These are phyloP conservation scores for Neurospora sp. DNA, from an alignment of 2,329 filamentous ascomycete species.

Conservation along the genomic window DNA sequence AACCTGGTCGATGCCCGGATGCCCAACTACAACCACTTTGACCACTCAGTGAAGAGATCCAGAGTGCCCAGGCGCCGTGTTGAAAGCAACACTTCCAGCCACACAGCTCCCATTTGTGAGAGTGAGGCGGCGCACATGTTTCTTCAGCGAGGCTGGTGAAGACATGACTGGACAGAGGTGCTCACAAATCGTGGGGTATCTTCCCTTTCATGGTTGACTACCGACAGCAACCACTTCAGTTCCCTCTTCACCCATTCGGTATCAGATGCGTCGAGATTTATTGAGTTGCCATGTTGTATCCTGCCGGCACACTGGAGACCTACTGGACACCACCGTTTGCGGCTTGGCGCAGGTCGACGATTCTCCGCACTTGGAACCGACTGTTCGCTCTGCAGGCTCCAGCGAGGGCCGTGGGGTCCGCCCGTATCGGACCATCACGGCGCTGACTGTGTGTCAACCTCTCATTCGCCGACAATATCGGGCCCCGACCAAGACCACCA, in stretches of 20 bases:
- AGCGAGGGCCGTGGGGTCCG: not conserved
- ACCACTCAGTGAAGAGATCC: not conserved
- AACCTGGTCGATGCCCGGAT: not conserved
- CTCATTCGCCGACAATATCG: not conserved
- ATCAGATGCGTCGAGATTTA: not conserved
- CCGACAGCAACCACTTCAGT: not conserved
- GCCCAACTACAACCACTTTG: not conserved
- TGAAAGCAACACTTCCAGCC: not conserved
- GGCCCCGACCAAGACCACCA: not conserved
- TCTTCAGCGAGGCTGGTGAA: not conserved
- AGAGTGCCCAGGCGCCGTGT: not conserved
- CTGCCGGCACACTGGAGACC: not conserved
- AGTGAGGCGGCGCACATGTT: not conserved
- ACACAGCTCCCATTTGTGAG: not conserved
- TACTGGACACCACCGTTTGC: not conserved
- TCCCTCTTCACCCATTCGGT: constrained; percentile 6
- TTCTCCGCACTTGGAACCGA: not conserved
- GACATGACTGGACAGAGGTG: not conserved
- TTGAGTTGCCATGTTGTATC: not conserved
- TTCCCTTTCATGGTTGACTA: not conserved
- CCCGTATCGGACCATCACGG: not conserved
- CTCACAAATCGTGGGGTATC: not conserved
- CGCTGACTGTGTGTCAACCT: not conserved
- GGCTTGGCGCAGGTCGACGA: not conserved
- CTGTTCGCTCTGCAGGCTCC: not conserved